phyloP scores from a whole-genome alignment of 139 green algal genomes.

The Tetradesmus obliquus region DNA sequence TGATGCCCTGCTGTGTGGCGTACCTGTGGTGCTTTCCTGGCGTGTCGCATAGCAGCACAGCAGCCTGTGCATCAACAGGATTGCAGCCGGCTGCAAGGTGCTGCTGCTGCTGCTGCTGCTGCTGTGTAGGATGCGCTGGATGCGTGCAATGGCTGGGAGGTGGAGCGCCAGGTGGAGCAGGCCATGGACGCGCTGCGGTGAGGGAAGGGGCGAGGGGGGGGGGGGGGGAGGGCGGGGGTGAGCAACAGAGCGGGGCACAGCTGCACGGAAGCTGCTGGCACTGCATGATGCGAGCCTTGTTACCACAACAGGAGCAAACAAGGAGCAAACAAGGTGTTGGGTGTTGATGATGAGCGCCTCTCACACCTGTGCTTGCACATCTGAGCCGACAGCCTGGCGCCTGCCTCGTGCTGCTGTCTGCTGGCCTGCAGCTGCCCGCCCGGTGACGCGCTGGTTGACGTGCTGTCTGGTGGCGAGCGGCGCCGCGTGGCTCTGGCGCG shows the following conservation, averaged over 20 bases:
- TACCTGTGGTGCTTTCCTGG: no score
- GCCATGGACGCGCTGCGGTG: slow-evolving; percentile 86
- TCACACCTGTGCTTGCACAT: neutral
- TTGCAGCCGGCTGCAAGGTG: neutral
- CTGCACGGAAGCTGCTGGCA: neutral
- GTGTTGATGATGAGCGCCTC: neutral
- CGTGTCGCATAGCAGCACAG: no score
- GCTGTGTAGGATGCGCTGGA: slow-evolving; percentile 73
- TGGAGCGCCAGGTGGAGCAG: slow-evolving; percentile 80
- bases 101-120: neutral
- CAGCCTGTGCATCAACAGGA: no score
- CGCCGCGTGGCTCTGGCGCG: slow-evolving; percentile 86
- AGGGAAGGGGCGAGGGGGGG: neutral
- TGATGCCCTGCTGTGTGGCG: neutral
- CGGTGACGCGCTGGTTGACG: slow-evolving; percentile 65
- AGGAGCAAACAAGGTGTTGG: no score
- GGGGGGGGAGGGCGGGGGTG: neutral
- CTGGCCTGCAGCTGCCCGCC: slow-evolving; percentile 50
- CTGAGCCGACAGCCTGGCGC: neutral
- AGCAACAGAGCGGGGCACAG: neutral
- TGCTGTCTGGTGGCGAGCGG: slow-evolving; percentile 84
- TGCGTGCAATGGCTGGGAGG: slow-evolving; percentile 85
- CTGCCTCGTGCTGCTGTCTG: neutral
- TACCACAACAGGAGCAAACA: no score
- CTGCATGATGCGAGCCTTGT: no score